phyloP scores from a whole-genome alignment of 345 rosid genomes.

The Toxicodendron radicans region DNA sequence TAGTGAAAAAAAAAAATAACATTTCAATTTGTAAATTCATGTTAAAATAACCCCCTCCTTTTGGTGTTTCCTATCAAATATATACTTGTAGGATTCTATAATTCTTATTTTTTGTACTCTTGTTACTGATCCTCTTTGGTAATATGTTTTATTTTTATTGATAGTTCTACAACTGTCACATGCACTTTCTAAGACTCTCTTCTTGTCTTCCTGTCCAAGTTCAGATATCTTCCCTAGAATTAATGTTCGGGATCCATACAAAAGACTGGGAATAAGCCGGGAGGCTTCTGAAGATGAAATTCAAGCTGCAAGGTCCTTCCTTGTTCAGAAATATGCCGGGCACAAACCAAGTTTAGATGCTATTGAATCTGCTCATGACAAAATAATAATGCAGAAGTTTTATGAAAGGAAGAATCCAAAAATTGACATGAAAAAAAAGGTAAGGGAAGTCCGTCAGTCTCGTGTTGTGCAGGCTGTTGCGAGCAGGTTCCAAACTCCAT shows the following conservation, averaged over 20 bases:
- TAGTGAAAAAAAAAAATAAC: background rate
- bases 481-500: conserved; percentile 76
- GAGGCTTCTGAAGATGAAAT: conserved; percentile 98
- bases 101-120: background rate
- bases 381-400: conserved; percentile 91
- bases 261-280: conserved; percentile 85
- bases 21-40: background rate
- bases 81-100: background rate
- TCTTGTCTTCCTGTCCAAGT: conserved; percentile 29
- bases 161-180: background rate
- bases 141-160: background rate
- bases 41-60: background rate
- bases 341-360: conserved; percentile 95
- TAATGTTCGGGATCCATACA: conserved; percentile 75
- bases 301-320: conserved; percentile 88
- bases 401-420: conserved; percentile 84
- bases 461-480: conserved; percentile 59
- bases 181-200: conserved; percentile 3
- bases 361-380: conserved; percentile 89
- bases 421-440: conserved; percentile 69
- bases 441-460: conserved; percentile 73
- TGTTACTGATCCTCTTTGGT: conserved; percentile 2
- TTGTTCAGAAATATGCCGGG: conserved; percentile 67
- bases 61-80: too few species aligned
- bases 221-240: conserved; percentile 82